Conservation (phyloP, 176 grass and related monocot species). For the Aegilops speltoides region DNA sequence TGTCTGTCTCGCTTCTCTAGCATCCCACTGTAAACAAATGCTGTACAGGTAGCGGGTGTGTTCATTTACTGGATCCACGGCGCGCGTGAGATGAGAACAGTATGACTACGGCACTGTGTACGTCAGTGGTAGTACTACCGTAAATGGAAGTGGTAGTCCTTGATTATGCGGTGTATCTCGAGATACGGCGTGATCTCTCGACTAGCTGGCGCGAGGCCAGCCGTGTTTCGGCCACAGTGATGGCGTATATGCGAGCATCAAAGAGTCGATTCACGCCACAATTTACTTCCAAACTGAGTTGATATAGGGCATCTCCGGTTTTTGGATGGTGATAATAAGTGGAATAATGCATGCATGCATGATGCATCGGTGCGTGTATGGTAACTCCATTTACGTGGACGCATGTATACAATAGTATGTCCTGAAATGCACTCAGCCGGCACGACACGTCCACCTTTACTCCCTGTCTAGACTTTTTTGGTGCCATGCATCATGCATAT, state of each 20-base stretch:
- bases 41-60: not conserved
- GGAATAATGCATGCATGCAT: not conserved
- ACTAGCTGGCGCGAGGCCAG: not conserved
- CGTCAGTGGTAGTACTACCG: not conserved
- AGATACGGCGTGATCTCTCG: not conserved
- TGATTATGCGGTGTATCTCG: not conserved
- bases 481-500: not conserved
- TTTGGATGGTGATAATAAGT: not conserved
- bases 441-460: not conserved
- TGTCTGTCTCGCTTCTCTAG: not conserved
- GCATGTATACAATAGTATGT: not conserved
- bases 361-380: not conserved
- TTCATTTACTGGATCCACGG: constrained; percentile 4
- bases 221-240: not conserved
- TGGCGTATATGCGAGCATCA: not conserved
- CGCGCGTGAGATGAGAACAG: not conserved
- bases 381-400: not conserved
- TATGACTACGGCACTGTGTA: not conserved
- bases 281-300: constrained; percentile 17
- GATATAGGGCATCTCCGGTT: not conserved
- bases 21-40: not conserved
- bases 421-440: not conserved
- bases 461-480: not conserved
- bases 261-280: not conserved
- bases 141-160: not conserved